Evolutionary conservation across 345 rosid species (phyloP), one percentile per base, ranked within the genome.

Genomic region (Citrus hindsii): DNA sequence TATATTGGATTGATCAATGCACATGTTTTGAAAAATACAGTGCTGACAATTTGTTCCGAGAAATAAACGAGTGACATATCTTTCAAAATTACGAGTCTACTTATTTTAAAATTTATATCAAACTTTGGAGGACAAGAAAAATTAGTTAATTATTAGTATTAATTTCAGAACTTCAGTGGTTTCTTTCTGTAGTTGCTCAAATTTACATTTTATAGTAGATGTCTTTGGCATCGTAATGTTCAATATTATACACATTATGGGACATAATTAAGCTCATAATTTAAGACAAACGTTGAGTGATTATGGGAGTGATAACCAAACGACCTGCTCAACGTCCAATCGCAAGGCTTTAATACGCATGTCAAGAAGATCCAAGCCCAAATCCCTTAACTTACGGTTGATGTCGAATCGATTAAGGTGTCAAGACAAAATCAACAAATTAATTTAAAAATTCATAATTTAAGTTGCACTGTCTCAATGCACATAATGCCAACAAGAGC

Each of bases 301-400:
- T 51, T 48, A 46, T 18, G 59, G 73, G 74, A 28, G 4, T 27
- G 25, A 48, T 46, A 2, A 25, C 6, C 35, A n/a, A 40, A 38
- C 3, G 8, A 28, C 19, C 4, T 0, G 1, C 3, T 40, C 4
- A 9, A 40, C 38, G 59, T 30, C 59, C 35, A 28, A 75, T 53
- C 14, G 28, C 25, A 25, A 61, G 58, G 40, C 58, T 74, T 61
- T 46, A 16, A 33, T 48, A 22, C 46, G 28, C 61, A 75, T 48
- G 70, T 48, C 61, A 30, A 64, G 60, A 64, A 67, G 6, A 55
- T 76, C 72, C 37, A 33, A 48, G 66, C 59, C 65, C 65, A 76
- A 67, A 76, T 66, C 73, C 79, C 79, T 55, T 19, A 28, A 76
- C 27, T 67, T 25, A 24, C 65, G 73, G n/a, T 67, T 67, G 1